phyloP scores from a whole-genome alignment of 805 yeast species.

The Ascoidea asiatica region DNA sequence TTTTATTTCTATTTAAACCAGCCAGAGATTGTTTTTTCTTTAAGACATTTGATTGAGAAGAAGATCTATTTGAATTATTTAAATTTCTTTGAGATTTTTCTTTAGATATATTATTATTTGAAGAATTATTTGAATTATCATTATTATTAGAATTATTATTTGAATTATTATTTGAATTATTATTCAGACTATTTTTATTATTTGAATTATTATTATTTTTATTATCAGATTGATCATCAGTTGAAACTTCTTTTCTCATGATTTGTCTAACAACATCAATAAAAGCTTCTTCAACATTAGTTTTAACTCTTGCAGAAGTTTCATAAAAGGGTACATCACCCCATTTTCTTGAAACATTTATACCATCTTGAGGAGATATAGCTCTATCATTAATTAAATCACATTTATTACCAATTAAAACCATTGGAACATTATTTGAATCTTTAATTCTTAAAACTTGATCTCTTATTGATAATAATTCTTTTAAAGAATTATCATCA shows the following conservation, averaged over 20 bases:
- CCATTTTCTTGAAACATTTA: constrained; percentile 73
- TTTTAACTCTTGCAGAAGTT: constrained; percentile 81
- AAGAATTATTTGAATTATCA: constrained; percentile 1
- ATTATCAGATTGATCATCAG: background rate
- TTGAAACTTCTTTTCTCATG: constrained; percentile 47
- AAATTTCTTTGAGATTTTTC: background rate
- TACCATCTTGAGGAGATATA: constrained; percentile 72
- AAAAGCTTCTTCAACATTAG: constrained; percentile 85
- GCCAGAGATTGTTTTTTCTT: constrained; percentile 9
- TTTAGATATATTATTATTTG: background rate
- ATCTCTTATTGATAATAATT: constrained; percentile 64
- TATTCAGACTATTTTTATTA: background rate
- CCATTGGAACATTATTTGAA: constrained; percentile 69
- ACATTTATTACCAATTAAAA: constrained; percentile 82
- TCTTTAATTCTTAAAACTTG: constrained; percentile 81
- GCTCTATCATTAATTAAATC: constrained; percentile 67
- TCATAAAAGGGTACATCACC: constrained; percentile 76
- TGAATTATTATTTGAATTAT: constrained; percentile 3
- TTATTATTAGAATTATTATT: constrained; percentile 2
- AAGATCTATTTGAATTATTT: constrained; percentile 3
- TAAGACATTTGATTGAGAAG: constrained; percentile 2
- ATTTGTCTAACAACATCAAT: constrained; percentile 82
- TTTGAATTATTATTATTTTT: background rate
- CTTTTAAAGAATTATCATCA: constrained; percentile 62
- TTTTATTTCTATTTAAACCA: constrained; percentile 1